Evolutionary conservation across 2,329 filamentous ascomycete genomes (phyloP).

Genomic region (Ceratocystis huliohia): DNA sequence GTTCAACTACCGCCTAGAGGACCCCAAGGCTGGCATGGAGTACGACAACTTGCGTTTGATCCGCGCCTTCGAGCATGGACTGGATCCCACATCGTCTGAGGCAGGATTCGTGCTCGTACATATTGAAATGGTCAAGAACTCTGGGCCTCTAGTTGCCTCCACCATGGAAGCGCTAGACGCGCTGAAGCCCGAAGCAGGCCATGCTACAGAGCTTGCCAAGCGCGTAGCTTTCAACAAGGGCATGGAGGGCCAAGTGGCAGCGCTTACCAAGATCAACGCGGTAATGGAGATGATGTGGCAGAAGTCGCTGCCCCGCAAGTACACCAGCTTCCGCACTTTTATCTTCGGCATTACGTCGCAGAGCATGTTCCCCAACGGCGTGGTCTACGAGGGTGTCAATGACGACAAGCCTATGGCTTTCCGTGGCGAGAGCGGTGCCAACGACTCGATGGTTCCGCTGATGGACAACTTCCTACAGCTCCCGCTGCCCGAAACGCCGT

Average conservation of each 20-base stretch:
- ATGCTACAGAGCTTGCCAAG: conserved; percentile 28
- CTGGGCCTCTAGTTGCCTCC: conserved; percentile 62
- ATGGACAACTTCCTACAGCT: conserved; percentile 80
- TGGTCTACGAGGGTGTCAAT: conserved; percentile 75
- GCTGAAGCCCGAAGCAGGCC: conserved; percentile 23
- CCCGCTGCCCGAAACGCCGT: conserved; percentile 74
- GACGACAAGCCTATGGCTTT: conserved; percentile 60
- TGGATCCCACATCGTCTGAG: conserved; percentile 77
- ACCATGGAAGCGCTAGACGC: conserved; percentile 54
- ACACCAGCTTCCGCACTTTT: conserved; percentile 86
- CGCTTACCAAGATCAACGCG: conserved; percentile 43
- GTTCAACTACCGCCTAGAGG: conserved; percentile 52
- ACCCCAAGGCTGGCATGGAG: conserved; percentile 43
- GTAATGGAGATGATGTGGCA: conserved; percentile 93
- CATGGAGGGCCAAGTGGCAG: conserved; percentile 46
- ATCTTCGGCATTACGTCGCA: conserved; percentile 93
- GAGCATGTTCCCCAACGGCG: conserved; percentile 86
- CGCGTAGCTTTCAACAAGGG: conserved; percentile 52
- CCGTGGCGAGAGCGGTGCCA: conserved; percentile 84
- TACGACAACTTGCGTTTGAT: conserved; percentile 67
- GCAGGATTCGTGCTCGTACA: conserved; percentile 94
- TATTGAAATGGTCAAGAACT: conserved; percentile 87
- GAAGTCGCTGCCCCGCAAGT: conserved; percentile 69
- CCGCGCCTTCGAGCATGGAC: conserved; percentile 79
- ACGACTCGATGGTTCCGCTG: conserved; percentile 86